Conservation (phyloP, 2,329 filamentous ascomycete species). For the Cladosporium sp. region DNA sequence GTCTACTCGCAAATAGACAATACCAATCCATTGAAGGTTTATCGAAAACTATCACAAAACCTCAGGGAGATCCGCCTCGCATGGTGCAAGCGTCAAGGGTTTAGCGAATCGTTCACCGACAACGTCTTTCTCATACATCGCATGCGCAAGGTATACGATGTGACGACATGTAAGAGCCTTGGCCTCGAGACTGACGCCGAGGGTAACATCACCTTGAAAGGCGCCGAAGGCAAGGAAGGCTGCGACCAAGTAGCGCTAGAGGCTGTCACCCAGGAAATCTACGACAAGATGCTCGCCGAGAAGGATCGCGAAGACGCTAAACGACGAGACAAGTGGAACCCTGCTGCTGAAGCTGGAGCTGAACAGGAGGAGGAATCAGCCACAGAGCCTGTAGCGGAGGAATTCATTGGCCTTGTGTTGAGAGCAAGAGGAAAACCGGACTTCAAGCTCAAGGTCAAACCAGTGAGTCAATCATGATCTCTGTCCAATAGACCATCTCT, state of each 20-base stretch:
- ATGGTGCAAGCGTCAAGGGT: conserved; percentile 67
- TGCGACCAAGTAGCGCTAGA: conserved; percentile 68
- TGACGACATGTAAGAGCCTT: conserved; percentile 70
- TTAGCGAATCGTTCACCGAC: conserved; percentile 50
- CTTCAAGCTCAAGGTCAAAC: conserved; percentile 51
- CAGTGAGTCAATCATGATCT: conserved; percentile 39
- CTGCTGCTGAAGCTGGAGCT: conserved; percentile 21
- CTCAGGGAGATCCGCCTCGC: conserved; percentile 66
- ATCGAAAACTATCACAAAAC: conserved; percentile 65
- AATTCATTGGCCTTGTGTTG: conserved; percentile 47
- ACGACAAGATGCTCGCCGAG: conserved; percentile 52
- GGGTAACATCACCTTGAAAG: conserved; percentile 43
- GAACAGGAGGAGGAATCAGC: conserved; percentile 30
- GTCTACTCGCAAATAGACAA: conserved; percentile 66
- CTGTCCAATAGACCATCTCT: neutral
- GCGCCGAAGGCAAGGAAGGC: conserved; percentile 51
- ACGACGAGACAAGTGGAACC: conserved; percentile 16
- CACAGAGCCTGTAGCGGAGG: conserved; percentile 36
- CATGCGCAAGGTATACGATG: conserved; percentile 68
- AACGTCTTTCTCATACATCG: conserved; percentile 78
- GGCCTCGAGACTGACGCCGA: conserved; percentile 55
- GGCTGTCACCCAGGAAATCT: conserved; percentile 70
- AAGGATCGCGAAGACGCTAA: conserved; percentile 39
- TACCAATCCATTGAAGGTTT: conserved; percentile 62
- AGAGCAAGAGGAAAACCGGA: conserved; percentile 54